These are phyloP conservation scores for Phytophthora colocasiae DNA, from an alignment of 352 stramenopile genomes.

Conservation along the genomic window DNA sequence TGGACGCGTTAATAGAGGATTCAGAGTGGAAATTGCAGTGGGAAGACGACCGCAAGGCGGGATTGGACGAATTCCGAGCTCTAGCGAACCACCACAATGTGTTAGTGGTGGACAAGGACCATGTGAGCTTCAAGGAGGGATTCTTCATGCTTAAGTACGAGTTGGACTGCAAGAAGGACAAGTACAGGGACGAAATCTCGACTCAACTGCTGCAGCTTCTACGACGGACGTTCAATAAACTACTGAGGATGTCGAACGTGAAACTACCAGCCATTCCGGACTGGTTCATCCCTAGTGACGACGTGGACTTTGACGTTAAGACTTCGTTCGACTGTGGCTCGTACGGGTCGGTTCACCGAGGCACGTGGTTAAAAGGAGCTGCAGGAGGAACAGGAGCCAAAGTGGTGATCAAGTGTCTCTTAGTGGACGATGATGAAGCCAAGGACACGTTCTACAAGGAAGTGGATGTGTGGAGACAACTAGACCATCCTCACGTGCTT, in stretches of 20 bases:
- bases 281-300: slow-evolving; percentile 10
- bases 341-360: slow-evolving; percentile 1
- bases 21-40: neutral
- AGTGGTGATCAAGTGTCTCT: slow-evolving; percentile 14
- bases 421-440: slow-evolving; percentile 2
- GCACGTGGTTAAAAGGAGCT: neutral
- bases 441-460: slow-evolving; percentile 19
- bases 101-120: neutral
- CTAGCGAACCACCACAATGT: slow-evolving; percentile 1
- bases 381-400: neutral
- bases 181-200: neutral
- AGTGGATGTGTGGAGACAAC: neutral
- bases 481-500: slow-evolving; percentile 2
- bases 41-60: neutral
- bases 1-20: slow-evolving; percentile 1
- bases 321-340: neutral
- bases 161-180: neutral
- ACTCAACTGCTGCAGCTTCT: neutral
- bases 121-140: slow-evolving; percentile 4
- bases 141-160: slow-evolving; percentile 15
- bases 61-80: neutral
- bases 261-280: neutral
- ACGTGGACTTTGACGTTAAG: slow-evolving; percentile 1
- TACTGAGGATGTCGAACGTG: neutral
- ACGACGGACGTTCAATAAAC: neutral